These are phyloP conservation scores for Anacardium occidentale DNA, from an alignment of 345 rosid species.

Conservation along the genomic window DNA sequence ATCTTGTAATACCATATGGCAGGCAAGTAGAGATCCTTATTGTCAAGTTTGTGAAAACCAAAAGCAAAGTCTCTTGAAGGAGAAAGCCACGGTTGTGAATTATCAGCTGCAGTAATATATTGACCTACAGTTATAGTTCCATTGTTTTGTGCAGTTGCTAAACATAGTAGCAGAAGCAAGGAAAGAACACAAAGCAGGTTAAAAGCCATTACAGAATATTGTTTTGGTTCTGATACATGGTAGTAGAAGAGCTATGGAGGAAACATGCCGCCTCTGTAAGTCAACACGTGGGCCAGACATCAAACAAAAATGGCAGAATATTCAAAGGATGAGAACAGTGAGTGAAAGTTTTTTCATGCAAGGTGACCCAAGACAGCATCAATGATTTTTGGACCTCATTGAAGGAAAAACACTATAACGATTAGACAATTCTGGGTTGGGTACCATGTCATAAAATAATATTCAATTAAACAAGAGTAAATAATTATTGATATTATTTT, in stretches of 20 bases:
- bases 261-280: background rate
- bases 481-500: too few species aligned
- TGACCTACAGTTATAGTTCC: background rate
- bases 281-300: background rate
- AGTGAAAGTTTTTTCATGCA: background rate
- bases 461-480: too few species aligned
- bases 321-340: background rate
- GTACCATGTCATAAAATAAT: too few species aligned
- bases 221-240: background rate
- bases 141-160: background rate
- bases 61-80: slow-evolving; percentile 34
- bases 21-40: slow-evolving; percentile 26
- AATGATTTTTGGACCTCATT: too few species aligned
- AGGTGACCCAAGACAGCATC: too few species aligned
- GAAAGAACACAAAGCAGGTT: background rate
- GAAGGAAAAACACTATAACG: too few species aligned
- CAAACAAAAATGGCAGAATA: background rate
- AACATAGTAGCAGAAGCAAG: slow-evolving; percentile 10
- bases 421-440: too few species aligned
- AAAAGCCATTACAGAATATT: slow-evolving; percentile 1
- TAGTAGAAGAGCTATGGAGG: too few species aligned
- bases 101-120: slow-evolving; percentile 10
- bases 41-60: slow-evolving; percentile 27
- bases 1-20: slow-evolving; percentile 37
- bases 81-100: slow-evolving; percentile 25